phyloP scores from a whole-genome alignment of 352 stramenopile species.

The Phytophthora palmivora region DNA sequence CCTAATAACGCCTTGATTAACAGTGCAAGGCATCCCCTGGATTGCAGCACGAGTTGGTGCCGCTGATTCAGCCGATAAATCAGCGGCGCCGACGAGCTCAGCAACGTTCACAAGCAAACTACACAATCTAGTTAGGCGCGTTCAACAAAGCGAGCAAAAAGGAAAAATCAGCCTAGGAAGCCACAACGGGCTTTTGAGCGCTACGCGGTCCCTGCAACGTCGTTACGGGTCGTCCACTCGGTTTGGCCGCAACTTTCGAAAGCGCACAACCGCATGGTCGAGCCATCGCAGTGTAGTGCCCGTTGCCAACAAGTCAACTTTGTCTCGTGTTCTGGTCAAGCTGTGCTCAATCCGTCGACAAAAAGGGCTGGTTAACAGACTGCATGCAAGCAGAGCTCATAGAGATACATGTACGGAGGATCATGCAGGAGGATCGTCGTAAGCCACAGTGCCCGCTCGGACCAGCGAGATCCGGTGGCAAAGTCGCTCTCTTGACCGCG shows the following conservation, averaged over 20 bases:
- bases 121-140: too few relatives aligned
- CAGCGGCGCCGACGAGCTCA: too few relatives aligned
- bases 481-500: conserved; percentile 7
- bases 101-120: too few relatives aligned
- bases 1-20: too few relatives aligned
- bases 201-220: too few relatives aligned
- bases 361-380: conserved; percentile 8
- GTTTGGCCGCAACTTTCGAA: conserved; percentile 20
- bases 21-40: too few relatives aligned
- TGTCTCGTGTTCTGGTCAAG: background rate
- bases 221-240: conserved; percentile 17
- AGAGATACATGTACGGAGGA: conserved; percentile 23
- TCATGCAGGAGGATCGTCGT: conserved; percentile 12
- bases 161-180: conserved; percentile 2
- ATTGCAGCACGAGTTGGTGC: too few relatives aligned
- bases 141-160: too few relatives aligned
- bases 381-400: conserved; percentile 3
- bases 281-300: conserved; percentile 16
- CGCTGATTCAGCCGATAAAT: too few relatives aligned
- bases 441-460: background rate
- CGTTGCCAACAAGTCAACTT: conserved; percentile 6
- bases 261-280: conserved; percentile 30
- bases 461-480: conserved; percentile 29
- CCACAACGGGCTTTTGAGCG: conserved; percentile 4
- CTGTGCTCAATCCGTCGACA: background rate